These are phyloP conservation scores for Jacaranda copaia DNA, from an alignment of 257 asterid species.

Conservation along the genomic window DNA sequence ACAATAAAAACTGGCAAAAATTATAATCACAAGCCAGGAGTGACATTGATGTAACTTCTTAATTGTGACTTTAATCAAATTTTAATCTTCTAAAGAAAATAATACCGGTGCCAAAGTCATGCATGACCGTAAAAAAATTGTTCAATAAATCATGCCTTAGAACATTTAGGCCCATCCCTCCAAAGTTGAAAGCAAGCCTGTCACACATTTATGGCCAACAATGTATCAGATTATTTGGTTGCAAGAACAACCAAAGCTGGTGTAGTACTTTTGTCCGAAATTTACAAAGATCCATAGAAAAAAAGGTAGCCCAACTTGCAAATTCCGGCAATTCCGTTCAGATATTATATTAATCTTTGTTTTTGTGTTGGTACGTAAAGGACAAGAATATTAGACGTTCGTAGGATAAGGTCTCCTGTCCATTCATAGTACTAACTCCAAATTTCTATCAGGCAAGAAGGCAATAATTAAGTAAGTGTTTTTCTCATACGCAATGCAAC, in stretches of 20 bases:
- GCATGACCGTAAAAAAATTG: background rate
- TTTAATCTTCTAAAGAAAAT: background rate
- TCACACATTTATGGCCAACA: slow-evolving; percentile 18
- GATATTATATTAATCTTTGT: slow-evolving; percentile 29
- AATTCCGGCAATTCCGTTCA: slow-evolving; percentile 52
- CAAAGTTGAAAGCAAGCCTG: slow-evolving; percentile 31
- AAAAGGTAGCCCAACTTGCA: slow-evolving; percentile 12
- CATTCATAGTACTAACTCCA: slow-evolving; percentile 20
- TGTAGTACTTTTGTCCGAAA: slow-evolving; percentile 31
- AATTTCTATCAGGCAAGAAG: slow-evolving; percentile 22
- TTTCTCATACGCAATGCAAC: background rate
- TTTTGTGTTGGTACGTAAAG: slow-evolving; percentile 22
- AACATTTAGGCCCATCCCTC: slow-evolving; percentile 20
- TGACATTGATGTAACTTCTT: background rate
- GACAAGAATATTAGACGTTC: slow-evolving; percentile 34
- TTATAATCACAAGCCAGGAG: too few relatives aligned
- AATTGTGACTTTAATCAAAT: background rate
- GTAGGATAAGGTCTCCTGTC: slow-evolving; percentile 37
- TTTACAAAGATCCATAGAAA: slow-evolving; percentile 22
- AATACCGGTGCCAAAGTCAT: background rate
- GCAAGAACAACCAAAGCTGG: slow-evolving; percentile 43
- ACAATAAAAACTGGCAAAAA: too few relatives aligned
- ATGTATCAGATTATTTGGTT: background rate
- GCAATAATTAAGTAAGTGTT: slow-evolving; percentile 22
- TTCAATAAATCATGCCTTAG: too few relatives aligned